Evolutionary conservation across 164 flowering plant genomes (phyloP).

Genomic region (Cinnamomum micranthum): DNA sequence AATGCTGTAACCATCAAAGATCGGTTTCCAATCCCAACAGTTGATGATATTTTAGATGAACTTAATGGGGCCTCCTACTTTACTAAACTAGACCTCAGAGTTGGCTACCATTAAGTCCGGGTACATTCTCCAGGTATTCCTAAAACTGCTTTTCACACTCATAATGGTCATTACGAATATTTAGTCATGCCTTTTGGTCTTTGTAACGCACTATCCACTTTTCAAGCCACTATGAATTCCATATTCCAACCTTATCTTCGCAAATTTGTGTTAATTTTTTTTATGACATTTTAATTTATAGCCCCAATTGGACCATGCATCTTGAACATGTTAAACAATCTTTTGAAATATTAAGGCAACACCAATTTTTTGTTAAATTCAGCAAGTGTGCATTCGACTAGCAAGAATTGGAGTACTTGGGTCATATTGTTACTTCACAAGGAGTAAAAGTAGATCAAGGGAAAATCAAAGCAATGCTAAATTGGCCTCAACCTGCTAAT

Average conservation of each 20-base stretch:
- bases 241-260: no score
- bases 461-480: background rate
- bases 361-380: constrained; percentile 1
- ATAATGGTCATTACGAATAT: no score
- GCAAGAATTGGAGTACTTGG: background rate
- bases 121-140: background rate
- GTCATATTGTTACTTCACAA: background rate
- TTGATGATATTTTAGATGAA: constrained; percentile 8
- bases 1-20: constrained; percentile 2
- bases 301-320: no score
- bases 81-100: constrained; percentile 1
- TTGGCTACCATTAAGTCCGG: background rate
- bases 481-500: background rate
- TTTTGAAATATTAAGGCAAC: background rate
- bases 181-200: no score
- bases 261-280: no score
- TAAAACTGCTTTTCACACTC: background rate
- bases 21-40: constrained; percentile 1
- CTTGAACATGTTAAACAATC: no score
- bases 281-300: no score
- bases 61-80: constrained; percentile 1
- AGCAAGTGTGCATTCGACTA: background rate
- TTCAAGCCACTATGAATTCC: no score
- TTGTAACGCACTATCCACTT: no score
- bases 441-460: background rate